Conservation (phyloP, 2,329 filamentous ascomycete genomes). For the Fusarium sp. region DNA sequence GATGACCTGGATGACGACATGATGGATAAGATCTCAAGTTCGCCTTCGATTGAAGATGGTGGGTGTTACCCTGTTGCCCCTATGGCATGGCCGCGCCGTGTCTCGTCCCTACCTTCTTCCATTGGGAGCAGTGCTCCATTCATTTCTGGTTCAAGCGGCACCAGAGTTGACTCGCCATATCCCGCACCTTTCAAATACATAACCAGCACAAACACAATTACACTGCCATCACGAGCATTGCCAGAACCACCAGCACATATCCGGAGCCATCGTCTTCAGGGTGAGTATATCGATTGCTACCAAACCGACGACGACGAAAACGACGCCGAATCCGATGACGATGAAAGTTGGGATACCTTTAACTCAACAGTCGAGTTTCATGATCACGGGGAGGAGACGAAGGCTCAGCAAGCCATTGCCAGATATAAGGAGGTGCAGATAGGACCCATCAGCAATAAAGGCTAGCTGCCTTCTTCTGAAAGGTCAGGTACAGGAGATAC, state of each 20-base stretch:
- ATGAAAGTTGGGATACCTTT: constrained; percentile 16
- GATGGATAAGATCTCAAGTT: constrained; percentile 99
- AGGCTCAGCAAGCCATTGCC: neutral
- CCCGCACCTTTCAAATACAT: constrained; percentile 51
- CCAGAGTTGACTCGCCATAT: constrained; percentile 54
- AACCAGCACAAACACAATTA: constrained; percentile 36
- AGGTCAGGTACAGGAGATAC: neutral
- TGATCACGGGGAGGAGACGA: constrained; percentile 3
- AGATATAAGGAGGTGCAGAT: neutral
- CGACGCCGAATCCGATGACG: constrained; percentile 27
- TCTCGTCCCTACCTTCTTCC: constrained; percentile 55
- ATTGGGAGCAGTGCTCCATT: constrained; percentile 48
- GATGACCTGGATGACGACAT: constrained; percentile 88
- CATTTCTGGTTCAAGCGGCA: constrained; percentile 38
- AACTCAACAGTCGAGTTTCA: constrained; percentile 25
- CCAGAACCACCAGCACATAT: constrained; percentile 27
- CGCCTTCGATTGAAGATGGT: constrained; percentile 99
- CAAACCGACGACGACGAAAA: constrained; percentile 49
- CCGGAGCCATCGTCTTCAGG: constrained; percentile 59
- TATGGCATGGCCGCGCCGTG: constrained; percentile 56
- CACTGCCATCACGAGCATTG: constrained; percentile 29
- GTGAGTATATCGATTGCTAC: constrained; percentile 57
- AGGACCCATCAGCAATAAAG: constrained; percentile 9
- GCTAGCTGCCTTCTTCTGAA: constrained; percentile 38
- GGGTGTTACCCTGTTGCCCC: constrained; percentile 67